Base-by-base conservation (phyloP, 2,329 filamentous ascomycete species). In the Diaporthe vaccinii region DNA sequence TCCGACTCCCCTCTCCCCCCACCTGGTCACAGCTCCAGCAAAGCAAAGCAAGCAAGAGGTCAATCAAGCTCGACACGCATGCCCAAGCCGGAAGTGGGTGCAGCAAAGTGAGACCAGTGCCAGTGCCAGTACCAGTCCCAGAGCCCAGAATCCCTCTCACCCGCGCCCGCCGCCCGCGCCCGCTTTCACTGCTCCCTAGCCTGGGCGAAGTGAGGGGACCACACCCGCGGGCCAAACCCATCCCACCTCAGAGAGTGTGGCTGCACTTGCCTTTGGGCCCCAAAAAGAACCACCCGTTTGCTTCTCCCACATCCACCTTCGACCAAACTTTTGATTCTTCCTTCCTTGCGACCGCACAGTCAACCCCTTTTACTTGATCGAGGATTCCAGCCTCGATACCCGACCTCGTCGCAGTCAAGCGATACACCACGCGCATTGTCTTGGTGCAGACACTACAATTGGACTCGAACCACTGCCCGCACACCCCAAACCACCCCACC, bases 161-260 rank as follows among this genome's bases (percentile, higher is more conserved):
- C 69, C 51, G 69, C 69, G 25, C 69, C 55, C 28, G 55, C 69
- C 41, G 41, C 69, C 69, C 53, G 57, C 57, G 41, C 70, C 69
- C 41, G 70, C 57, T 61, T 51, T 72, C 31, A 51, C 51, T 49
- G 28, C 34, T 61, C 41, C 57, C 57, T 73, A 62, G 25, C 49
- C 58, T 65, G 58, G 71, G 57, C 44, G n/a, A 65, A 73, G 58
- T 73, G 71, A 73, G 71, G 71, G 68, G 71, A 73, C 71, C 58
- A 65, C 46, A 62, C 61, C 58, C 49, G 65, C 65, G n/a, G 31
- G 46, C 44, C 20, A 17, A 68, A 28, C 44, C 44, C 62, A 68
- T 68, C 62, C 62, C 62, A 68, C 62, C 31, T 68, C 44, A 51
- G 15, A 20, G 51, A 44, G 53, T 17, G 57, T 61, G 53, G 53